Evolutionary conservation across 2,329 filamentous ascomycete species (phyloP).

Genomic region (Amesomyces nigricolor): DNA sequence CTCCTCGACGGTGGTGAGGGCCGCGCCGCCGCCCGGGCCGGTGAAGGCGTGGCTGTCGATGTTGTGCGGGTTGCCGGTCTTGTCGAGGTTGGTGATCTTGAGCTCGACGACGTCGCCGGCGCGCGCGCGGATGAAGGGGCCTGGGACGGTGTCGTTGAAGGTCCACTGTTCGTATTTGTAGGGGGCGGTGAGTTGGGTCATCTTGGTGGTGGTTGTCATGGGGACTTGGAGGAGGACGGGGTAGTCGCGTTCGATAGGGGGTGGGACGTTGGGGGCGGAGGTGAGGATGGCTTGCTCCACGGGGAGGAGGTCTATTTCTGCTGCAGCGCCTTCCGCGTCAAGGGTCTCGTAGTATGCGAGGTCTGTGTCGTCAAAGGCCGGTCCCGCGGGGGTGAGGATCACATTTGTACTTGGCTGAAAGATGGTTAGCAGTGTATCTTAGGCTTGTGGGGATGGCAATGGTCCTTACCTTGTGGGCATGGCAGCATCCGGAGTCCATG

Average conservation of each 20-base stretch:
- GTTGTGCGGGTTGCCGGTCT: slow-evolving; percentile 14
- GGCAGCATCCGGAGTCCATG: too few species aligned
- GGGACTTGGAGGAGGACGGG: slow-evolving; percentile 1
- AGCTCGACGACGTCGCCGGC: slow-evolving; percentile 12
- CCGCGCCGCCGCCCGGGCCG: slow-evolving; percentile 8
- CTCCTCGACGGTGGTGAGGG: slow-evolving; percentile 9
- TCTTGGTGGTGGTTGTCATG: slow-evolving; percentile 1
- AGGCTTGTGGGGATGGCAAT: too few species aligned
- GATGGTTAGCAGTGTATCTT: too few species aligned
- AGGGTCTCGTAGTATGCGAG: not conserved
- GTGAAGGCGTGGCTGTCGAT: slow-evolving; percentile 17
- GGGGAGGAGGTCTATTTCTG: not conserved
- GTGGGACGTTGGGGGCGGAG: slow-evolving; percentile 8
- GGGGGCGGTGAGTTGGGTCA: slow-evolving; percentile 4
- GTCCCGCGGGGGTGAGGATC: too few species aligned
- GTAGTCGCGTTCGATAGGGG: slow-evolving; percentile 8
- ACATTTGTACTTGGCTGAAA: too few species aligned
- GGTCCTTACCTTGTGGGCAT: too few species aligned
- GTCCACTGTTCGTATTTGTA: slow-evolving; percentile 17
- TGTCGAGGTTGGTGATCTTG: slow-evolving; percentile 6
- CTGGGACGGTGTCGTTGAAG: slow-evolving; percentile 12
- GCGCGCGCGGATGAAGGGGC: slow-evolving; percentile 13
- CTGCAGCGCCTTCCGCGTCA: not conserved
- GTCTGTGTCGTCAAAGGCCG: too few species aligned
- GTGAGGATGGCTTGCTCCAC: slow-evolving; percentile 10